Percentiles rank a stretch among this genome's conserved stretches.
phyloP scores from a whole-genome alignment of 2,329 filamentous ascomycete species.

The Cryoendolithus antarcticus region DNA sequence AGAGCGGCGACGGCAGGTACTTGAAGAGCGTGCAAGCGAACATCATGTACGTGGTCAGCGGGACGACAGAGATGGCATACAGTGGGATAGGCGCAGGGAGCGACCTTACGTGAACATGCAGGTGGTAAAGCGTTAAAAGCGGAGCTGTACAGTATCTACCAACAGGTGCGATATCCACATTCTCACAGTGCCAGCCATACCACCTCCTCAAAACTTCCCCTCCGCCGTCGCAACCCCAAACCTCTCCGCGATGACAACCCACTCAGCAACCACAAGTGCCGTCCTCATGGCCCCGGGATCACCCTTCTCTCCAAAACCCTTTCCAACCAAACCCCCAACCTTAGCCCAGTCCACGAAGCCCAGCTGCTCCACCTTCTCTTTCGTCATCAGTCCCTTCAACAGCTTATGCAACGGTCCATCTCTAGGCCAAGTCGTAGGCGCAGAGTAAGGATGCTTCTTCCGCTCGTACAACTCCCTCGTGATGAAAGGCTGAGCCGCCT shows the following conservation, averaged over 20 bases:
- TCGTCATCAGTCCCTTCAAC: slow-evolving; percentile 18
- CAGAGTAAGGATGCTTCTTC: slow-evolving; percentile 39
- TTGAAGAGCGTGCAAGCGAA: too few species aligned
- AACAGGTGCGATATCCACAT: too few species aligned
- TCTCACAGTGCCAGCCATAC: too few species aligned
- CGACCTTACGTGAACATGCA: too few species aligned
- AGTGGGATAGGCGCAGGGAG: too few species aligned
- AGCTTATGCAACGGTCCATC: slow-evolving; percentile 33
- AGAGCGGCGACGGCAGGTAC: too few species aligned
- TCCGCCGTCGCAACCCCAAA: slow-evolving; percentile 27
- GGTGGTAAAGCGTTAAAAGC: too few species aligned
- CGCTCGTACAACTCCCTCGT: slow-evolving; percentile 40
- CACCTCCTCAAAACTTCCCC: too few species aligned
- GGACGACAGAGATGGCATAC: too few species aligned
- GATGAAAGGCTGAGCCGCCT: slow-evolving; percentile 39
- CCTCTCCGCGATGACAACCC: slow-evolving; percentile 32
- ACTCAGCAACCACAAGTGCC: slow-evolving; percentile 29
- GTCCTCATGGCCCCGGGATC: slow-evolving; percentile 24
- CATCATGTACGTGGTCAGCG: too few species aligned
- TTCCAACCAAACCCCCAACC: slow-evolving; percentile 24
- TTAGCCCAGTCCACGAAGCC: slow-evolving; percentile 25
- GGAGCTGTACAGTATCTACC: too few species aligned
- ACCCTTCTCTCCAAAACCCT: slow-evolving; percentile 27
- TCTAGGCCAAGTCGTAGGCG: slow-evolving; percentile 30
- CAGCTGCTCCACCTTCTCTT: slow-evolving; percentile 17